Percentiles rank a stretch among this genome's conserved stretches.
phyloP scores from a whole-genome alignment of 176 grass and related monocot species.

The Lolium rigidum region DNA sequence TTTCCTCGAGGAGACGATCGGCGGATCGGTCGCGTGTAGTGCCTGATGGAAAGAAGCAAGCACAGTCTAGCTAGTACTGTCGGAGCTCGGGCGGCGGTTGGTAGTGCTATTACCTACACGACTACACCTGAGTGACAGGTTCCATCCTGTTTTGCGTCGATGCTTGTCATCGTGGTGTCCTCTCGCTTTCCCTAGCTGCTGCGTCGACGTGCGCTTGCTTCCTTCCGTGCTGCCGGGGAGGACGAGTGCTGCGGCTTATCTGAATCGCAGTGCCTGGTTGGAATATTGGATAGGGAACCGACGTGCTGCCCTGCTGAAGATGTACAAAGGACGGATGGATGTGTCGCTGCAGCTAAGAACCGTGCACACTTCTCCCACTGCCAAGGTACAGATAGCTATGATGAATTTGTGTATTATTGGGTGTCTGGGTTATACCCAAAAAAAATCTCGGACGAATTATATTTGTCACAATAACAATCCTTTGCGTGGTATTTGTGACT shows the following conservation, averaged over 20 bases:
- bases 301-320: neutral
- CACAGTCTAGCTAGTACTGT: neutral
- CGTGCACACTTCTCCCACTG: neutral
- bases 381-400: neutral
- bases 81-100: neutral
- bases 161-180: neutral
- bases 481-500: too few relatives aligned
- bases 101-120: neutral
- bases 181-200: neutral
- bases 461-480: too few relatives aligned
- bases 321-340: neutral
- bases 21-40: neutral
- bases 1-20: conserved; percentile 21
- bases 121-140: neutral
- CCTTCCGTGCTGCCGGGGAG: neutral
- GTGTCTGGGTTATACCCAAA: too few relatives aligned
- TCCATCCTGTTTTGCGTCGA: neutral
- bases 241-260: conserved; percentile 13
- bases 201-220: too few relatives aligned
- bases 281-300: neutral
- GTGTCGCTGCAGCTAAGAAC: neutral
- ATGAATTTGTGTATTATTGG: neutral
- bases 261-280: neutral
- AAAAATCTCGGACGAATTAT: too few relatives aligned
- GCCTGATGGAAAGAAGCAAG: neutral